Evolutionary conservation across 306 rosid genomes (phyloP).

Genomic region (Aeschynomene evenia): DNA sequence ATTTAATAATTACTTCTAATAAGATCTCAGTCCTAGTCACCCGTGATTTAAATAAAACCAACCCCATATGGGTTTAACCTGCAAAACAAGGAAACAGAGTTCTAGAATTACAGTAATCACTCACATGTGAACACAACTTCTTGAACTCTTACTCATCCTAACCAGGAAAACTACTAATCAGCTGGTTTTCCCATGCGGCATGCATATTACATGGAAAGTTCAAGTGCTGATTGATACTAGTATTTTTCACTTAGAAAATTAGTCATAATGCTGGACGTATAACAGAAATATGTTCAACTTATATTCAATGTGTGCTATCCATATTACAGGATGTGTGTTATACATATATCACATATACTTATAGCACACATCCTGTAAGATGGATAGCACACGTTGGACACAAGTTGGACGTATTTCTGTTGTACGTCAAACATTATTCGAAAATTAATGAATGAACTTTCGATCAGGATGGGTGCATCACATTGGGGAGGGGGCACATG

Average conservation of each 20-base stretch:
- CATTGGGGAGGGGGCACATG: no score
- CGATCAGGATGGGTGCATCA: no score
- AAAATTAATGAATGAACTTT: no score
- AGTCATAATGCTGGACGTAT: no score
- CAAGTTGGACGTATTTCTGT: no score
- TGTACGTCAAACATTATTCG: no score
- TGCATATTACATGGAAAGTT: constrained; percentile 25
- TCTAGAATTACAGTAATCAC: constrained; percentile 17
- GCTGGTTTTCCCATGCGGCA: constrained; percentile 24
- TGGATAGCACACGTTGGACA: no score
- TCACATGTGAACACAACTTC: constrained; percentile 30
- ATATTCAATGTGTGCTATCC: no score
- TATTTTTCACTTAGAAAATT: constrained; percentile 10
- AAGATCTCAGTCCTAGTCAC: constrained; percentile 33
- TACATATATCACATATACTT: no score
- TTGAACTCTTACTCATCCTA: neutral
- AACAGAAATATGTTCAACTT: no score
- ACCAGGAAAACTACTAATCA: constrained; percentile 14
- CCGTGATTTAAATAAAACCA: constrained; percentile 16
- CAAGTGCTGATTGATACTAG: constrained; percentile 8
- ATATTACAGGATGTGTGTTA: no score
- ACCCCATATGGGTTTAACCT: constrained; percentile 30
- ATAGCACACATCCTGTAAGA: no score
- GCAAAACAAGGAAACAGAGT: constrained; percentile 20
- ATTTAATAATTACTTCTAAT: constrained; percentile 10